Conservation (phyloP, 768 basidiomycete genomes). For the Lactifluus piperatus region DNA sequence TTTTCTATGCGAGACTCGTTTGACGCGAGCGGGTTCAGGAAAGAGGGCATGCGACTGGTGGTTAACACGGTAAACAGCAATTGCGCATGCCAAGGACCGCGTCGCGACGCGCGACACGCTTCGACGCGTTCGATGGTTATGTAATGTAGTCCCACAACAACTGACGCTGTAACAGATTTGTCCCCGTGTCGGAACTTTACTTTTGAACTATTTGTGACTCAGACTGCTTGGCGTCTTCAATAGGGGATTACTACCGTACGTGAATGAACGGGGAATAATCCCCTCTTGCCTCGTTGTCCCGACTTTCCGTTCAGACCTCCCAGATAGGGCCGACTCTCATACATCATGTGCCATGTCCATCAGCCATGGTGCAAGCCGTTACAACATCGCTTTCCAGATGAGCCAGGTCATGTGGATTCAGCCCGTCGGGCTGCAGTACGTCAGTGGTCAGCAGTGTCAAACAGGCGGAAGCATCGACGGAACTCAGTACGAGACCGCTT, state of each 20-base stretch:
- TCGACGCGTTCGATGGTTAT: not conserved
- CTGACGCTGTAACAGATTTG: not conserved
- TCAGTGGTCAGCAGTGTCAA: not conserved
- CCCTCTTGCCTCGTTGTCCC: not conserved
- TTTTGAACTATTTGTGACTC: not conserved
- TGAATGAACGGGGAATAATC: not conserved
- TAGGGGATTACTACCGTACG: not conserved
- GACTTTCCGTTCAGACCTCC: not conserved
- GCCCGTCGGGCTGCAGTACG: not conserved
- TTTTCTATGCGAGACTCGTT: conserved; percentile 14
- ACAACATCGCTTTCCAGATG: not conserved
- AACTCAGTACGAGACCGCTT: not conserved
- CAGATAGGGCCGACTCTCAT: not conserved
- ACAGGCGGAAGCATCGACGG: not conserved
- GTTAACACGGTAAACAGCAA: not conserved
- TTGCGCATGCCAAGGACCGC: not conserved
- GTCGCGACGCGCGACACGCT: conserved; percentile 19
- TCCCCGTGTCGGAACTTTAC: not conserved
- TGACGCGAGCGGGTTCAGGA: conserved; percentile 6
- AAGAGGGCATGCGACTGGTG: conserved; percentile 12
- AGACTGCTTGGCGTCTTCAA: too few species aligned
- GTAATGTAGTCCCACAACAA: not conserved
- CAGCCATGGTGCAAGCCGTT: not conserved
- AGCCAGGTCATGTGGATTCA: not conserved
- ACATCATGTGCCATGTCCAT: not conserved